phyloP scores from a whole-genome alignment of 1,284 basidiomycete genomes.

The Takashimella koratensis region DNA sequence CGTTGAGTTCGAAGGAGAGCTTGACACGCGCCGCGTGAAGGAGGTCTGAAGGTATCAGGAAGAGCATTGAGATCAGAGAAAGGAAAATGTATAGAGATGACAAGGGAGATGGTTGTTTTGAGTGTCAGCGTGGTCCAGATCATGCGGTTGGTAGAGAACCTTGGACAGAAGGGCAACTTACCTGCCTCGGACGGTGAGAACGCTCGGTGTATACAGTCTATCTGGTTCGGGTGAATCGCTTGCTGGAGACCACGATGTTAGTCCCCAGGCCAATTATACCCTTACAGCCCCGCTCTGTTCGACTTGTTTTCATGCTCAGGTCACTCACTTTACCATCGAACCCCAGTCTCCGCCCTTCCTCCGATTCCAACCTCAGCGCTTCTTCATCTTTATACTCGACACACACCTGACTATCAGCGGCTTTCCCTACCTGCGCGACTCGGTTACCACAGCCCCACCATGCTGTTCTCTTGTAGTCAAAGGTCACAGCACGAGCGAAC shows the following conservation, averaged over 20 bases:
- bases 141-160: too few species aligned
- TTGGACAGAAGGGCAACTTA: constrained; percentile 31
- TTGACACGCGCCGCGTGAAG: constrained; percentile 67
- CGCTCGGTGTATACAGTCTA: constrained; percentile 70
- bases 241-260: too few species aligned
- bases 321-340: constrained; percentile 76
- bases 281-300: neutral
- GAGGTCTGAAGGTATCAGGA: constrained; percentile 62
- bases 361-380: constrained; percentile 69
- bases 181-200: constrained; percentile 74
- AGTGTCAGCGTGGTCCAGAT: constrained; percentile 1
- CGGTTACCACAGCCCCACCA: too few species aligned
- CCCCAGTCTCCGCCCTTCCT: constrained; percentile 71
- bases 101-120: neutral
- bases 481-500: neutral
- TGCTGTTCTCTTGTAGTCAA: too few species aligned
- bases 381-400: constrained; percentile 77
- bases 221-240: constrained; percentile 89
- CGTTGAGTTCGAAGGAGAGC: constrained; percentile 40
- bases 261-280: neutral
- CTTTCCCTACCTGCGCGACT: too few species aligned
- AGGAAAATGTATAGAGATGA: neutral
- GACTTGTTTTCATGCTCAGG: neutral
- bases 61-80: neutral
- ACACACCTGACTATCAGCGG: constrained; percentile 84